A percentile compares a stretch with the other conserved stretches of the same genome.
Evolutionary conservation across 371 early-diverging fungal genomes (phyloP).

Genomic region (Mucor plumbeus): DNA sequence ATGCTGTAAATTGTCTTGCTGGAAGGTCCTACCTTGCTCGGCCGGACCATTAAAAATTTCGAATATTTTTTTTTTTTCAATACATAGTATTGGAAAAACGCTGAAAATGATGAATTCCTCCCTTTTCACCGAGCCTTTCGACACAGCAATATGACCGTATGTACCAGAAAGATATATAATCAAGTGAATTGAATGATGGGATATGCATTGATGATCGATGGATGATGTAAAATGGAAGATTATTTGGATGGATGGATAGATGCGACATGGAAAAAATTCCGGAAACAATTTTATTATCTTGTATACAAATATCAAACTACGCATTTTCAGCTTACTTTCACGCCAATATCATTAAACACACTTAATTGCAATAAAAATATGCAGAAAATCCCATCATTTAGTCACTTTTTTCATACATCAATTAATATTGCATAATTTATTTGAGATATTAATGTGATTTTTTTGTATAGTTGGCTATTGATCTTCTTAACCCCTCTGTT

Average conservation of each 20-base stretch:
- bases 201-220: constrained; percentile 1
- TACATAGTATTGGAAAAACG: constrained; percentile 1
- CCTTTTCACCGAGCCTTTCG: constrained; percentile 47
- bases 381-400: neutral
- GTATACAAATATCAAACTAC: neutral
- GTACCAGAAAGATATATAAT: constrained; percentile 15
- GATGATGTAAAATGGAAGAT: constrained; percentile 12
- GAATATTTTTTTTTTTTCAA: constrained; percentile 6
- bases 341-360: neutral
- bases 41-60: constrained; percentile 8
- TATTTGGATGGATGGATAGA: constrained; percentile 38
- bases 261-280: constrained; percentile 11
- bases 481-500: constrained; percentile 97
- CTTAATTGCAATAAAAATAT: neutral
- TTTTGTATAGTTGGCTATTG: constrained; percentile 86
- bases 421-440: neutral
- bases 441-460: constrained; percentile 2
- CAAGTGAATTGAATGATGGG: constrained; percentile 9
- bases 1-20: neutral
- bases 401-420: neutral
- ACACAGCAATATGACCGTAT: constrained; percentile 50
- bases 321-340: neutral
- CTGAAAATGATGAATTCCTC: constrained; percentile 19
- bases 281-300: neutral
- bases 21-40: neutral